These are phyloP conservation scores for Phytophthora colocasiae DNA, from an alignment of 352 stramenopile genomes.

Conservation along the genomic window DNA sequence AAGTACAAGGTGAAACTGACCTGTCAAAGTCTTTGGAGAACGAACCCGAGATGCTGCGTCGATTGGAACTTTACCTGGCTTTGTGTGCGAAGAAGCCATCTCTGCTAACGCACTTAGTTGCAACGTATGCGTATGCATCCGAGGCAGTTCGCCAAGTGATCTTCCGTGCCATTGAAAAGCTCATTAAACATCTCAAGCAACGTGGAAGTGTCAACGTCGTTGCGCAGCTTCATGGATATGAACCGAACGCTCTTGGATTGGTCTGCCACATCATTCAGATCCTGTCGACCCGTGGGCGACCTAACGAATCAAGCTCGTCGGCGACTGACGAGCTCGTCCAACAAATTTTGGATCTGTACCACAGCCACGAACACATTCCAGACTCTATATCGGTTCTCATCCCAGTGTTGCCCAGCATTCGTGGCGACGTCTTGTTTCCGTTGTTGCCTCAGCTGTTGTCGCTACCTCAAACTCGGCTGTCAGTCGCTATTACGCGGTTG, in stretches of 20 bases:
- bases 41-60: conserved; percentile 68
- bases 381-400: conserved; percentile 79
- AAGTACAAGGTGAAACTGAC: conserved; percentile 47
- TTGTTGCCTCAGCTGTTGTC: conserved; percentile 66
- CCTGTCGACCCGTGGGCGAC: conserved; percentile 50
- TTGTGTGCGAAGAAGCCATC: conserved; percentile 82
- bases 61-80: conserved; percentile 74
- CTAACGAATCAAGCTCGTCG: conserved; percentile 46
- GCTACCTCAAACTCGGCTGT: conserved; percentile 59
- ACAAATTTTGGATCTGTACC: conserved; percentile 72
- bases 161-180: conserved; percentile 83
- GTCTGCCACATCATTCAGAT: conserved; percentile 85
- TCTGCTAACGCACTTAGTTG: conserved; percentile 64
- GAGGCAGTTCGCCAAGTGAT: conserved; percentile 74
- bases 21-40: conserved; percentile 47
- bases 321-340: conserved; percentile 57
- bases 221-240: conserved; percentile 71
- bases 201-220: conserved; percentile 67
- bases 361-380: conserved; percentile 57
- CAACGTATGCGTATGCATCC: conserved; percentile 63
- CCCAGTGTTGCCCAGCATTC: conserved; percentile 65
- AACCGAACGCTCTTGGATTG: conserved; percentile 62
- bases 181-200: conserved; percentile 87
- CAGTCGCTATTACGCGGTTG: conserved; percentile 73
- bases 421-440: conserved; percentile 62